phyloP scores from a whole-genome alignment of 2,329 filamentous ascomycete species.

The Cladosporium sp. region DNA sequence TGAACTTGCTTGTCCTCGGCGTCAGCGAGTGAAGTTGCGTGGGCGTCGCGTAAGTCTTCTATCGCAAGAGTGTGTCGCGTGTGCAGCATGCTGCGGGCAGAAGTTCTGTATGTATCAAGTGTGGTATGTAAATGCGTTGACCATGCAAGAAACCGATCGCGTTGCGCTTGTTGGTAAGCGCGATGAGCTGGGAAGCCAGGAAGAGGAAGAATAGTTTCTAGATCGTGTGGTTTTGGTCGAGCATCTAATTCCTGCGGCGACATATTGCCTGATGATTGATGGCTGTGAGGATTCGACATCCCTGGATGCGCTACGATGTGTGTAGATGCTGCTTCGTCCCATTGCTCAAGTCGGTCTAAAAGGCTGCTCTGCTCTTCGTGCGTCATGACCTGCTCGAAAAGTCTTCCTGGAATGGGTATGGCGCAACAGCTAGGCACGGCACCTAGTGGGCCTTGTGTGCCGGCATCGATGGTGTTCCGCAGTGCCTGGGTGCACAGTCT shows the following conservation, averaged over 20 bases:
- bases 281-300: not conserved
- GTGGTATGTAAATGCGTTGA: slow-evolving; percentile 20
- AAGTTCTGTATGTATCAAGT: slow-evolving; percentile 19
- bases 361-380: slow-evolving; percentile 35
- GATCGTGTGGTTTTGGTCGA: slow-evolving; percentile 17
- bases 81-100: slow-evolving; percentile 16
- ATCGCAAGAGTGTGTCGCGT: slow-evolving; percentile 19
- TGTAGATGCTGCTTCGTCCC: slow-evolving; percentile 26
- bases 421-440: slow-evolving; percentile 39
- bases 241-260: slow-evolving; percentile 1
- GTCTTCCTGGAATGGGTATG: slow-evolving; percentile 34
- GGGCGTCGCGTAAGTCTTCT: slow-evolving; percentile 31
- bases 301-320: not conserved
- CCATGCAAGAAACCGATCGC: slow-evolving; percentile 28
- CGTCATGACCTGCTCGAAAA: slow-evolving; percentile 37
- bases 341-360: slow-evolving; percentile 28
- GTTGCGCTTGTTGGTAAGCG: slow-evolving; percentile 25
- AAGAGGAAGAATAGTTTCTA: slow-evolving; percentile 20
- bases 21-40: slow-evolving; percentile 36
- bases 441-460: slow-evolving; percentile 26
- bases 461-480: slow-evolving; percentile 31
- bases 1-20: slow-evolving; percentile 43
- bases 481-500: slow-evolving; percentile 31
- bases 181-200: slow-evolving; percentile 26
- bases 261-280: slow-evolving; percentile 1